Evolutionary conservation across 2,329 filamentous ascomycete genomes (phyloP).

Genomic region (Neofusicoccum kwambonambiense): DNA sequence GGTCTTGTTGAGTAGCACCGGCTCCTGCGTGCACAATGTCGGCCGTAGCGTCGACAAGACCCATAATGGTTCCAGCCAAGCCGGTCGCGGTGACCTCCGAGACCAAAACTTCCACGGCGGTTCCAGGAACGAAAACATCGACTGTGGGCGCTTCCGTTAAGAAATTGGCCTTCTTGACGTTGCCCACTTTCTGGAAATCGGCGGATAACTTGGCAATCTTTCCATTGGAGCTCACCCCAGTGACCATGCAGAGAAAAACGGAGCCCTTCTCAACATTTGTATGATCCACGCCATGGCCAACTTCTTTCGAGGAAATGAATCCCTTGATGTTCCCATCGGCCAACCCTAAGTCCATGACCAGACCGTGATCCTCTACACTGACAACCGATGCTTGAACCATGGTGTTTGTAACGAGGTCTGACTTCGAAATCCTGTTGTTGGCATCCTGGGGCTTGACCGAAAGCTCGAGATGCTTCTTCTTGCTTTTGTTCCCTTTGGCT

Average conservation of each 20-base stretch:
- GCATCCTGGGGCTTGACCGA: constrained; percentile 76
- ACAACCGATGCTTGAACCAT: constrained; percentile 83
- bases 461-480: constrained; percentile 80
- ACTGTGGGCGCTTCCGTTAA: constrained; percentile 80
- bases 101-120: constrained; percentile 81
- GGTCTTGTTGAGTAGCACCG: constrained; percentile 65
- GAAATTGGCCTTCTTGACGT: constrained; percentile 62
- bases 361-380: constrained; percentile 94
- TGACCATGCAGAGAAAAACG: constrained; percentile 80
- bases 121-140: constrained; percentile 86
- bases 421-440: constrained; percentile 71
- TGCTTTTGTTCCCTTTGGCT: constrained; percentile 51
- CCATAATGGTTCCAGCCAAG: constrained; percentile 87
- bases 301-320: constrained; percentile 82
- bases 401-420: constrained; percentile 71
- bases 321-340: constrained; percentile 67
- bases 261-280: constrained; percentile 75
- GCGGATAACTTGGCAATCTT: constrained; percentile 86
- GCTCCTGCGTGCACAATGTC: constrained; percentile 86
- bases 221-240: constrained; percentile 70
- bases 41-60: constrained; percentile 84
- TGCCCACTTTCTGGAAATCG: constrained; percentile 67
- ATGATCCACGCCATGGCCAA: constrained; percentile 65
- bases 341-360: constrained; percentile 88
- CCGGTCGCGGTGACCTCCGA: constrained; percentile 72